Evolutionary conservation across 257 asterid species (phyloP).

Genomic region (Solanum tarapatanum): DNA sequence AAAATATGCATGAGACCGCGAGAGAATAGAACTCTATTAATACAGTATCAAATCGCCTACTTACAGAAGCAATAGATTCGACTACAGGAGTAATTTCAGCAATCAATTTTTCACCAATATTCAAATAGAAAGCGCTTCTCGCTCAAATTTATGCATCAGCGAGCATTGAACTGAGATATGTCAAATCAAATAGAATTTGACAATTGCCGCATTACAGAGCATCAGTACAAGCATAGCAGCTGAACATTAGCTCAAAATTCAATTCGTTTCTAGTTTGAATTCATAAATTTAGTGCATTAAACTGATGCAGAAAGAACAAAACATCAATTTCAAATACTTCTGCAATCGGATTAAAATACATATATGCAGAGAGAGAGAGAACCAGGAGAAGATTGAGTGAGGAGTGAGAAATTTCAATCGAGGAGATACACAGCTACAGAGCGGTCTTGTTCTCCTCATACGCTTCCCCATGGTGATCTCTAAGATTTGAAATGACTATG

Average conservation of each 20-base stretch:
- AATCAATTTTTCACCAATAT: not conserved
- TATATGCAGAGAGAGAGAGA: not conserved
- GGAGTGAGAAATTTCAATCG: slow-evolving; percentile 25
- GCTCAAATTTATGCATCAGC: not conserved
- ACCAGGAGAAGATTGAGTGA: slow-evolving; percentile 74
- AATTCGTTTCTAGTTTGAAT: not conserved
- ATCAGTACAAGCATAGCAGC: not conserved
- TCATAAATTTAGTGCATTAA: not conserved
- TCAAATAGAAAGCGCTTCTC: not conserved
- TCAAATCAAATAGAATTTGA: not conserved
- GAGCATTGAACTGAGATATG: not conserved
- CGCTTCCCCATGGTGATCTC: slow-evolving; percentile 63
- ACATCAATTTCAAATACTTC: not conserved
- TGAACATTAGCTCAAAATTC: not conserved
- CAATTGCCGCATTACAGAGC: not conserved
- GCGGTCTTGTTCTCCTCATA: slow-evolving; percentile 55
- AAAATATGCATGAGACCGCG: not conserved
- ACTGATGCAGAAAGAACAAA: not conserved
- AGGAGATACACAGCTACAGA: slow-evolving; percentile 82
- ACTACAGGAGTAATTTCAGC: not conserved
- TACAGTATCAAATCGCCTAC: not conserved
- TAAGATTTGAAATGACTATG: not conserved
- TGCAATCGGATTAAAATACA: not conserved
- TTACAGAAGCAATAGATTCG: not conserved
- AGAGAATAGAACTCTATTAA: not conserved